Evolutionary conservation across 768 basidiomycete species (phyloP), one percentile per base, ranked within the genome.

Genomic region (Xerocomus potaroensis): DNA sequence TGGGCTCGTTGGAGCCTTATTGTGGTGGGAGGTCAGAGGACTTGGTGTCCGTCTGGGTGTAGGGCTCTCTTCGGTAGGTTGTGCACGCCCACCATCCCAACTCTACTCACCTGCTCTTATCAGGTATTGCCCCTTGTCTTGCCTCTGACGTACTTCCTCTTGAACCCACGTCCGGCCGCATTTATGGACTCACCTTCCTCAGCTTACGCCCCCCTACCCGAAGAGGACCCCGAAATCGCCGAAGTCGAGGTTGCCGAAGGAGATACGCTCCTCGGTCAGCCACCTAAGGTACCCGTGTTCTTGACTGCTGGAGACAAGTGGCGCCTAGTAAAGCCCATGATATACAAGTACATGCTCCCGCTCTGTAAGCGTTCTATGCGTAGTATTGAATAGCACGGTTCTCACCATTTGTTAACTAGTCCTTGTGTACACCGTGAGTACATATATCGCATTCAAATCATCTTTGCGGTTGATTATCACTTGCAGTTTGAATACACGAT

Each of bases 21-120:
- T 96, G 11, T 98, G 96, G 96, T 98, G 95, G 95, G 75, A 91
- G 53, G 70, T 98, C 4, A 75, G 96, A 16, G 79, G 80, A 2
- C 67, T 95, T 0, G 95, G 96, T 18, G 91, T 99, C 5, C 77
- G 81, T 35, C 58, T 72, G 10, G 96, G 93, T 1, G 81, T 98
- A 19, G 88, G 90, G 2, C 58, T 95, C 18, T 91, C 89, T 9
- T 78, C 89, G 12, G 91, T 91, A 60, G n/a, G 32, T 15, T 7
- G 33, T 41, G 4, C 18, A 30, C 15, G 5, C 38, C 8, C 26
- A 40, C 27, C 42, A 34, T 58, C 36, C 9, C 8, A 37, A 24
- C 42, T 41, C 48, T 23, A 41, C 19, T 10, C 21, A 2, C 5
- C 24, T 23, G 23, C 14, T 26, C 22, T 41, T 10, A 11, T 14